phyloP scores from a whole-genome alignment of 148 eudicot species.

The Simmondsia chinensis region DNA sequence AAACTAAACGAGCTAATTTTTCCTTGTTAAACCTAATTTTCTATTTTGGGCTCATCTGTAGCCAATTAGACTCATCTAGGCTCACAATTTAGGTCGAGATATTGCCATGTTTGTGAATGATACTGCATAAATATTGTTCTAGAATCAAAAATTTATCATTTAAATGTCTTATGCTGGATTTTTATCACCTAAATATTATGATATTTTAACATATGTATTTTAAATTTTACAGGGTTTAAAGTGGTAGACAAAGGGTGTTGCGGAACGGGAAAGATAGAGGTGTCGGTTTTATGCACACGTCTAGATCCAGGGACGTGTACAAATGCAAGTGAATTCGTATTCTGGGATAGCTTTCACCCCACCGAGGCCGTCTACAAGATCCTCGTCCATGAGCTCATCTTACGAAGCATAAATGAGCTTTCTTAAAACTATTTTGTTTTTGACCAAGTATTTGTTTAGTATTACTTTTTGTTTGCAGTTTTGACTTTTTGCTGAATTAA shows the following conservation, averaged over 20 bases:
- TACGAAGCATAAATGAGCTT: slow-evolving; percentile 12
- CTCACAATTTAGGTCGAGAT: too few relatives aligned
- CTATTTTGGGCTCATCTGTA: too few relatives aligned
- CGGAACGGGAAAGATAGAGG: slow-evolving; percentile 50
- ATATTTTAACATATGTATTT: neutral
- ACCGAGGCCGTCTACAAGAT: slow-evolving; percentile 46
- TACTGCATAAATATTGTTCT: too few relatives aligned
- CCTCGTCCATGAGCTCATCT: slow-evolving; percentile 29
- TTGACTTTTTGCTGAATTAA: too few relatives aligned
- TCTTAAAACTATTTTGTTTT: neutral
- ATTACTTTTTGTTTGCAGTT: too few relatives aligned
- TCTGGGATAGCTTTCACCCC: slow-evolving; percentile 74
- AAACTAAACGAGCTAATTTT: too few relatives aligned
- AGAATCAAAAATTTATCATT: too few relatives aligned
- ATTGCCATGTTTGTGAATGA: too few relatives aligned
- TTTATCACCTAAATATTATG: neutral
- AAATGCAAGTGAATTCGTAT: slow-evolving; percentile 31
- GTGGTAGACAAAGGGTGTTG: slow-evolving; percentile 44
- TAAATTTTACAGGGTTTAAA: slow-evolving; percentile 35
- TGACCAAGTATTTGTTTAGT: too few relatives aligned
- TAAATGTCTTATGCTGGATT: too few relatives aligned
- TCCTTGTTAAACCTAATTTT: too few relatives aligned
- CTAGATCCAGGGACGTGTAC: slow-evolving; percentile 20
- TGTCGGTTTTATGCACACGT: slow-evolving; percentile 23
- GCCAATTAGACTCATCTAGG: too few relatives aligned